Percentiles rank a stretch among this genome's conserved stretches.
These are phyloP conservation scores for Zymoseptoria brevis DNA, from an alignment of 2,329 filamentous ascomycete genomes.

Conservation along the genomic window DNA sequence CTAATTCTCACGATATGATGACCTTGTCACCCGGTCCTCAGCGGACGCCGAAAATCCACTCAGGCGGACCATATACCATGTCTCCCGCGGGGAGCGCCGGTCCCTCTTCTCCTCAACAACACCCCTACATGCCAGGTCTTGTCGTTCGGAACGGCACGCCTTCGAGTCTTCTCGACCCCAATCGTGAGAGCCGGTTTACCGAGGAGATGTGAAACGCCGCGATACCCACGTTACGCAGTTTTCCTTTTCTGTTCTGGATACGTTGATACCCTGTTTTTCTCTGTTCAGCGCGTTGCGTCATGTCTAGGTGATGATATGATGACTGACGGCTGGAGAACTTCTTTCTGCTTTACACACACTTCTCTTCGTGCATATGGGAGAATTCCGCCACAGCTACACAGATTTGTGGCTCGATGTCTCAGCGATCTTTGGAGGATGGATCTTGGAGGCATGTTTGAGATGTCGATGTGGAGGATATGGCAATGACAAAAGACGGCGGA, in stretches of 20 bases:
- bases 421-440: not conserved
- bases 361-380: not conserved
- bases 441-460: not conserved
- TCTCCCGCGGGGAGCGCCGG: slow-evolving; percentile 11
- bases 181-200: slow-evolving; percentile 20
- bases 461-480: not conserved
- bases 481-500: not conserved
- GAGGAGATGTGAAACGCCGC: slow-evolving; percentile 20
- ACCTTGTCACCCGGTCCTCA: slow-evolving; percentile 29
- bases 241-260: not conserved
- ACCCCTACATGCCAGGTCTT: not conserved
- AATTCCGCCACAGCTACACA: not conserved
- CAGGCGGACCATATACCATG: slow-evolving; percentile 24
- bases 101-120: slow-evolving; percentile 12
- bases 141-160: not conserved
- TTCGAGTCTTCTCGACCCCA: slow-evolving; percentile 6
- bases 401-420: not conserved
- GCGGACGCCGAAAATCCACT: slow-evolving; percentile 26
- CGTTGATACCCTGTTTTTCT: not conserved
- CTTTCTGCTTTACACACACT: not conserved
- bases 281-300: not conserved
- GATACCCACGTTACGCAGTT: not conserved
- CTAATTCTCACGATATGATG: slow-evolving; percentile 15
- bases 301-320: slow-evolving; percentile 5
- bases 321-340: not conserved